phyloP scores from a whole-genome alignment of 495 filamentous ascomycete genomes.

The Hypoxylon fuscum region DNA sequence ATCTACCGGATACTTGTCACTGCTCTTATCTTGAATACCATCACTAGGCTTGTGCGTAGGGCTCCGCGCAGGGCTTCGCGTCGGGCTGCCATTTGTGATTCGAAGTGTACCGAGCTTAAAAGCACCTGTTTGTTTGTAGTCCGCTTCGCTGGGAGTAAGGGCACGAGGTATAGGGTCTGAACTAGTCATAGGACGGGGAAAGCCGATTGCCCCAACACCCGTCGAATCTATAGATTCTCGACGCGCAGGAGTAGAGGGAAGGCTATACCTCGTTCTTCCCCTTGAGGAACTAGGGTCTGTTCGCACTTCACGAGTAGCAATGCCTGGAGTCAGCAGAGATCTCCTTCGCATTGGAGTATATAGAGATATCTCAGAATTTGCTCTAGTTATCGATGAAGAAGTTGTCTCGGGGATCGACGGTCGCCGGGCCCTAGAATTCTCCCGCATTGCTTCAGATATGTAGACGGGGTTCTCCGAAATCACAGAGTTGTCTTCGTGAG shows the following conservation, averaged over 20 bases:
- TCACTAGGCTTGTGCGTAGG: constrained; percentile 24
- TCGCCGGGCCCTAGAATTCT: constrained; percentile 43
- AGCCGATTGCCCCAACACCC: constrained; percentile 41
- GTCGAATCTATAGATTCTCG: constrained; percentile 50
- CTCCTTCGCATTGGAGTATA: constrained; percentile 58
- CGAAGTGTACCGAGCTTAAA: constrained; percentile 67
- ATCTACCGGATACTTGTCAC: neutral
- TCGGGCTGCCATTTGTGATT: constrained; percentile 65
- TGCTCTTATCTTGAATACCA: neutral
- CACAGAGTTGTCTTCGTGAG: constrained; percentile 40
- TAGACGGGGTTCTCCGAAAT: constrained; percentile 50
- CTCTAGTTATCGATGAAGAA: constrained; percentile 44
- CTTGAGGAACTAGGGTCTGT: constrained; percentile 34
- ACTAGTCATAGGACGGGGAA: constrained; percentile 41
- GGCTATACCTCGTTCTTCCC: constrained; percentile 46
- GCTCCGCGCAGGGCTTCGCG: constrained; percentile 51
- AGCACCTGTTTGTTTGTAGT: constrained; percentile 65
- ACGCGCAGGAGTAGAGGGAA: constrained; percentile 49
- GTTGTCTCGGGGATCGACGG: constrained; percentile 42
- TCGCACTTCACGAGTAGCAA: constrained; percentile 53
- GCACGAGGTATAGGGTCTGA: constrained; percentile 47
- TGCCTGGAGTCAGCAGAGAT: constrained; percentile 57
- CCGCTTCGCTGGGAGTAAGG: constrained; percentile 55
- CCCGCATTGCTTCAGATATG: constrained; percentile 48
- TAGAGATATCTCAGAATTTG: constrained; percentile 55